Percentiles rank a stretch among this genome's conserved stretches.
Evolutionary conservation across 2,329 filamentous ascomycete genomes (phyloP).

Genomic region (Botrytis paeoniae): DNA sequence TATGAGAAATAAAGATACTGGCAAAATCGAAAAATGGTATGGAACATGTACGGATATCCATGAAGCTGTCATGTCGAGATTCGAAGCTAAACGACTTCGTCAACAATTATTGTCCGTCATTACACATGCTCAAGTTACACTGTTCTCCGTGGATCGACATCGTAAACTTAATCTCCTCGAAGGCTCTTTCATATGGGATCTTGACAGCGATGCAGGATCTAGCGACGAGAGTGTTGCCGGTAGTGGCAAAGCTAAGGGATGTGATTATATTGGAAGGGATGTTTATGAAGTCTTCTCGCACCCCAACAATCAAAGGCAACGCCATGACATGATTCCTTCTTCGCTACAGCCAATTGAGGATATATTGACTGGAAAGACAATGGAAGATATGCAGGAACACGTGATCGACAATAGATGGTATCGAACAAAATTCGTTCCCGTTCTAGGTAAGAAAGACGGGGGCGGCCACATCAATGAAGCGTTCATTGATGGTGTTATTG

Average conservation of each 20-base stretch:
- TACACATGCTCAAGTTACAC: slow-evolving; percentile 69
- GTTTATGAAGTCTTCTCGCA: slow-evolving; percentile 62
- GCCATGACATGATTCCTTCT: slow-evolving; percentile 35
- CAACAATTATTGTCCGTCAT: slow-evolving; percentile 71
- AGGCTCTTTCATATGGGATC: slow-evolving; percentile 58
- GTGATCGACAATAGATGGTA: slow-evolving; percentile 58
- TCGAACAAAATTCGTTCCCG: slow-evolving; percentile 67
- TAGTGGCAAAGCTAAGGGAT: slow-evolving; percentile 25
- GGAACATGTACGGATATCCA: slow-evolving; percentile 79
- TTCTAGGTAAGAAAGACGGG: slow-evolving; percentile 54
- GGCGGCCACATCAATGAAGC: slow-evolving; percentile 49
- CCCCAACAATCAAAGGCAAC: slow-evolving; percentile 2
- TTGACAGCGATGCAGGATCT: slow-evolving; percentile 33
- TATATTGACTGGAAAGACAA: slow-evolving; percentile 59
- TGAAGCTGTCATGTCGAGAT: slow-evolving; percentile 66
- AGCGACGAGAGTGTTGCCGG: slow-evolving; percentile 39
- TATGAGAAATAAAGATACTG: slow-evolving; percentile 61
- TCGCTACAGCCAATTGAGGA: slow-evolving; percentile 59
- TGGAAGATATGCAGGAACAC: slow-evolving; percentile 61
- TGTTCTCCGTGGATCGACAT: slow-evolving; percentile 68
- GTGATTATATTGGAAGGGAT: slow-evolving; percentile 52
- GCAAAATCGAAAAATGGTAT: slow-evolving; percentile 74
- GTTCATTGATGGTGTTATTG: slow-evolving; percentile 68
- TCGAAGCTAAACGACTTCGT: slow-evolving; percentile 61
- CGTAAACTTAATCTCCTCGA: slow-evolving; percentile 66